Conservation (phyloP, 495 filamentous ascomycete genomes). For the Terfezia boudieri region DNA sequence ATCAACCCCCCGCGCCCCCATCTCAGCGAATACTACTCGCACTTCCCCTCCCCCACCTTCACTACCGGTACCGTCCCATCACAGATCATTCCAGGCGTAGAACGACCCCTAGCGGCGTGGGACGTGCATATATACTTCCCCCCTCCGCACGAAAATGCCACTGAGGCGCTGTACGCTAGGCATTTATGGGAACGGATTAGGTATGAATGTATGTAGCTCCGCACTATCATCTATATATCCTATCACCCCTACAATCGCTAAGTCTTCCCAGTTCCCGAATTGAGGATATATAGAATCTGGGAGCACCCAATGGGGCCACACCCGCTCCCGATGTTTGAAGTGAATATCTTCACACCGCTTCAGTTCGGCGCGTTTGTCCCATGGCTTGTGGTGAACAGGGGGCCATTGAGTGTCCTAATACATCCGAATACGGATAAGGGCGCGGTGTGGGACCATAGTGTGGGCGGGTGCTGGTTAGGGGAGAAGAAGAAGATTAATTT, state of each 20-base stretch:
- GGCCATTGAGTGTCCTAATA: conserved; percentile 54
- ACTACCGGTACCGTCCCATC: neutral
- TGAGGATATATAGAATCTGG: neutral
- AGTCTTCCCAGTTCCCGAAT: conserved; percentile 1
- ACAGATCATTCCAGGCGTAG: neutral
- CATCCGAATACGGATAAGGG: conserved; percentile 51
- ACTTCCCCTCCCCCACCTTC: neutral
- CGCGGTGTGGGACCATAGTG: conserved; percentile 39
- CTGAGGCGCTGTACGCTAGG: conserved; percentile 40
- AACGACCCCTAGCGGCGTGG: neutral
- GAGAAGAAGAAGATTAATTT: conserved; percentile 47
- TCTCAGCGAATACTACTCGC: neutral
- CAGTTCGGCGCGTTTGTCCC: conserved; percentile 69
- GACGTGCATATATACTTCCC: conserved; percentile 71
- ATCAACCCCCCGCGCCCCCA: neutral
- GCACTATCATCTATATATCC: conserved; percentile 1
- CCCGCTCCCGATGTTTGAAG: conserved; percentile 74
- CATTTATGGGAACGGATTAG: conserved; percentile 59
- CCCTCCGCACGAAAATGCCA: conserved; percentile 32
- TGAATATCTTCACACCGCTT: conserved; percentile 62
- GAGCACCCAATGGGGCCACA: conserved; percentile 51
- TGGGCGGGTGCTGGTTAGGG: conserved; percentile 71
- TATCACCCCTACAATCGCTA: neutral
- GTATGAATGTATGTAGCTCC: conserved; percentile 41
- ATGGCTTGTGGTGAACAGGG: conserved; percentile 67